phyloP scores from a whole-genome alignment of 2,329 filamentous ascomycete species.

The Scleromitrula shiraiana region DNA sequence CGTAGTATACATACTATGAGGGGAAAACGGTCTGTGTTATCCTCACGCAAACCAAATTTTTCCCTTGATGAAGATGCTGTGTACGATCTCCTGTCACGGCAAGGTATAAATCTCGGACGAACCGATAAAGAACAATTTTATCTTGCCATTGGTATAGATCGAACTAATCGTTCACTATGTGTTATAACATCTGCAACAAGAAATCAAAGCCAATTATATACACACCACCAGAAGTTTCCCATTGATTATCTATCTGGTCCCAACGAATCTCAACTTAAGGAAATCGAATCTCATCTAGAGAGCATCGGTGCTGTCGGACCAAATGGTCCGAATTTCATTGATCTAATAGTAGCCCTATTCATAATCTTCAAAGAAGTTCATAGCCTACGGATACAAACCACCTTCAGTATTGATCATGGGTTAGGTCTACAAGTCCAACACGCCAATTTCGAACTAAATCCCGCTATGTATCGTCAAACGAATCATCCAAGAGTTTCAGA shows the following conservation, averaged over 20 bases:
- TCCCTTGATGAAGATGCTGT: conserved; percentile 48
- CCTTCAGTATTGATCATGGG: no score
- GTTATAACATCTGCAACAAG: conserved; percentile 48
- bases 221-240: conserved; percentile 46
- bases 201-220: conserved; percentile 34
- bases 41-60: conserved; percentile 40
- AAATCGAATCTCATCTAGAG: conserved; percentile 40
- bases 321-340: conserved; percentile 34
- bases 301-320: conserved; percentile 40
- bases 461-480: no score
- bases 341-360: conserved; percentile 30
- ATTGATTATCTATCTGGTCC: conserved; percentile 50
- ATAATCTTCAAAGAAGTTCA: conserved; percentile 37
- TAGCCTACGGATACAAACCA: conserved; percentile 37
- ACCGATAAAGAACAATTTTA: conserved; percentile 36
- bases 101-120: conserved; percentile 36
- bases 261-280: conserved; percentile 34
- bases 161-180: conserved; percentile 52
- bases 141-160: conserved; percentile 58
- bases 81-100: conserved; percentile 46
- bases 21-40: conserved; percentile 17
- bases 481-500: no score
- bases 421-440: no score
- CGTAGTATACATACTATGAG: conserved; percentile 44
- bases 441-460: conserved; percentile 52